These are phyloP conservation scores for Dryas octopetala DNA, from an alignment of 306 rosid genomes.

Conservation along the genomic window DNA sequence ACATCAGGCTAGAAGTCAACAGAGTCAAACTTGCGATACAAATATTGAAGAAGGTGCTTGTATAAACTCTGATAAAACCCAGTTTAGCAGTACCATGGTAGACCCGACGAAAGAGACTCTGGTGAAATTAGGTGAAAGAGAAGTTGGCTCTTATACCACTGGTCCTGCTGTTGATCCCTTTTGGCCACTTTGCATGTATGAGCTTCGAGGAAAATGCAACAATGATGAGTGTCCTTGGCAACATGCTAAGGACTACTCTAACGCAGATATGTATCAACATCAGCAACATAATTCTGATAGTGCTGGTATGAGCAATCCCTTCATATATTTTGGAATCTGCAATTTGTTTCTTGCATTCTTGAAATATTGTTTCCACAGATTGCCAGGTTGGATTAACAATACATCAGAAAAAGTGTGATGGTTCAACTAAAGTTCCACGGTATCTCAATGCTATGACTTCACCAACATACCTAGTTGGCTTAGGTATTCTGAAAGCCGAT, in stretches of 20 bases:
- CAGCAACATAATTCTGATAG: constrained; percentile 42
- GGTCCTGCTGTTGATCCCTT: constrained; percentile 68
- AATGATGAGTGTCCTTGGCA: constrained; percentile 98
- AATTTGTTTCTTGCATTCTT: constrained; percentile 24
- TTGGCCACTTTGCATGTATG: constrained; percentile 96
- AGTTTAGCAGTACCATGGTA: constrained; percentile 31
- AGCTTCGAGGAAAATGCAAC: constrained; percentile 99
- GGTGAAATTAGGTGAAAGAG: constrained; percentile 42
- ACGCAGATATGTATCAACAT: constrained; percentile 30
- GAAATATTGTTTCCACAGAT: constrained; percentile 40
- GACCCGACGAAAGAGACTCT: constrained; percentile 37
- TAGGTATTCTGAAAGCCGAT: constrained; percentile 66
- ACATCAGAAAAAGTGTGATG: constrained; percentile 35
- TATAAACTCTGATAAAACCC: constrained; percentile 35
- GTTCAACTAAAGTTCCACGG: constrained; percentile 43
- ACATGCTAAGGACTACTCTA: constrained; percentile 65
- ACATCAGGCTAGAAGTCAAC: constrained; percentile 29
- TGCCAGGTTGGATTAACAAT: constrained; percentile 39
- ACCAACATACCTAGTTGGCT: constrained; percentile 77
- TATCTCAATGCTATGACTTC: constrained; percentile 36
- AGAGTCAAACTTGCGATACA: constrained; percentile 30
- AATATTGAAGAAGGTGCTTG: constrained; percentile 30
- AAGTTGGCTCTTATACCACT: constrained; percentile 56
- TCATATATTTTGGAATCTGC: constrained; percentile 12
- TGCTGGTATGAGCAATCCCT: constrained; percentile 56